Base-by-base conservation (phyloP, 331 rosid species). In the Cydonia oblonga region DNA sequence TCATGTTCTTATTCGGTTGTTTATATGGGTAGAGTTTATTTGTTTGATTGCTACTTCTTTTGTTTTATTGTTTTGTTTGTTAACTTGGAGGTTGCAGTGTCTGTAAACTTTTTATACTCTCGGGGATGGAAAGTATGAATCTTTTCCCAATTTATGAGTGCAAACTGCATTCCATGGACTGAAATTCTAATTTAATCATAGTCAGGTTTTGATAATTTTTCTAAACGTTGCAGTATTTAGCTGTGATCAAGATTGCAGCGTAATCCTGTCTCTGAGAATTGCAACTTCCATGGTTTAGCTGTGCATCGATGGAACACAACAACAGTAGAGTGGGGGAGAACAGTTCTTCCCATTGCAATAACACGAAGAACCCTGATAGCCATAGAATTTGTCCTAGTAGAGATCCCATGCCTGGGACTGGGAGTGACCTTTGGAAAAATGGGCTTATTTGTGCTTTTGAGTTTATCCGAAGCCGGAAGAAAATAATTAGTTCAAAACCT, bases 391-490 rank as follows among this genome's bases (percentile, higher is more conserved):
- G 23, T 79, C 74, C 75, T 60, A 84, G 58, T 75, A 84, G 77
- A 75, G 96, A 88, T 65, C 38, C 73, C 75, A 51, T 64, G 74
- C 72, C 81, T 30, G 93, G 42, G 42, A 35, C 3, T 35, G 42
- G 79, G 56, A 80, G 64, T 69, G 87, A 86, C 30, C 89, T 91
- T 74, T 95, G 99, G 99, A 91, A 76, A 26, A 89, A 91, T 67
- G 97, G 99, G 13, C 96, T 95, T 75, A 84, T 95, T 70, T 91
- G 96, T 76, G 97, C 93, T 75, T 95, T 91, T 73, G 99, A 95
- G 76, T 88, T 71, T 77, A 78, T 84, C 77, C 66, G 76, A 58
- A 87, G 89, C 33, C 81, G 44, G 24, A 86, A 67, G 78, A 89
- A 66, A 82, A 15, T 86, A 15, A 61, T 26, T 64, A 68, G 53